These are phyloP conservation scores for Cyclostephanos tholiformis DNA, from an alignment of 108 stramenopile species.

Conservation along the genomic window DNA sequence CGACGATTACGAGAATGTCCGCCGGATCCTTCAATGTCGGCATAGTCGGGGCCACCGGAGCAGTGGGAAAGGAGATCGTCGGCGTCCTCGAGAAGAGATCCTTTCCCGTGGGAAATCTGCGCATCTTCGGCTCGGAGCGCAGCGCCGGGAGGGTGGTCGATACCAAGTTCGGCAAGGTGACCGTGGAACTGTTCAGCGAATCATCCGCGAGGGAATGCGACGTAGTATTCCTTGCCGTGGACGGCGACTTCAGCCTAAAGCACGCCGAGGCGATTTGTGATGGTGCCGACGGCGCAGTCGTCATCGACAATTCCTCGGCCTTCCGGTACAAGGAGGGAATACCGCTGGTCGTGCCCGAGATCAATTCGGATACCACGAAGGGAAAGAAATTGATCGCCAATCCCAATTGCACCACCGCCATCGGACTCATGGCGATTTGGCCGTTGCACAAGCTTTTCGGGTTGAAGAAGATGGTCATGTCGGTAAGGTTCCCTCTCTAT, in stretches of 20 bases:
- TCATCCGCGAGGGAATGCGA: slow-evolving; percentile 79
- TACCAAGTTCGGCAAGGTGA: slow-evolving; percentile 82
- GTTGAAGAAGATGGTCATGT: slow-evolving; percentile 90
- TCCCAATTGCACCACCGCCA: slow-evolving; percentile 99
- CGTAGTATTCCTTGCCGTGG: slow-evolving; percentile 90
- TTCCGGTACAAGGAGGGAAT: slow-evolving; percentile 91
- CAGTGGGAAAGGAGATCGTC: slow-evolving; percentile 96
- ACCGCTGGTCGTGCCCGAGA: slow-evolving; percentile 96
- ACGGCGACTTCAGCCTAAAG: slow-evolving; percentile 85
- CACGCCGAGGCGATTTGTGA: slow-evolving; percentile 75
- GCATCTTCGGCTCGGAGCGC: slow-evolving; percentile 87
- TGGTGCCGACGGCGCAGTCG: slow-evolving; percentile 76
- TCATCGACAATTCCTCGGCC: slow-evolving; percentile 92
- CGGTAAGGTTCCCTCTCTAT: slow-evolving; percentile 28
- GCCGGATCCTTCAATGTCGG: slow-evolving; percentile 71
- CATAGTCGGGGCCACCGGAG: slow-evolving; percentile 97
- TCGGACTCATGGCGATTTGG: slow-evolving; percentile 96
- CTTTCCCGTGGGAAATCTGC: slow-evolving; percentile 75
- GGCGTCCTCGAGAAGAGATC: slow-evolving; percentile 77
- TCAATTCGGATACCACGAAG: slow-evolving; percentile 90
- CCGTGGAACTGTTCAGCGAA: slow-evolving; percentile 84
- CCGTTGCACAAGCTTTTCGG: slow-evolving; percentile 94
- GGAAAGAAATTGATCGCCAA: slow-evolving; percentile 97
- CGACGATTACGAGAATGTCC: slow-evolving; percentile 13
- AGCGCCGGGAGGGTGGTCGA: slow-evolving; percentile 84